Evolutionary conservation across 495 filamentous ascomycete species (phyloP), one percentile per base, ranked within the genome.

Genomic region (Podospora didyma): DNA sequence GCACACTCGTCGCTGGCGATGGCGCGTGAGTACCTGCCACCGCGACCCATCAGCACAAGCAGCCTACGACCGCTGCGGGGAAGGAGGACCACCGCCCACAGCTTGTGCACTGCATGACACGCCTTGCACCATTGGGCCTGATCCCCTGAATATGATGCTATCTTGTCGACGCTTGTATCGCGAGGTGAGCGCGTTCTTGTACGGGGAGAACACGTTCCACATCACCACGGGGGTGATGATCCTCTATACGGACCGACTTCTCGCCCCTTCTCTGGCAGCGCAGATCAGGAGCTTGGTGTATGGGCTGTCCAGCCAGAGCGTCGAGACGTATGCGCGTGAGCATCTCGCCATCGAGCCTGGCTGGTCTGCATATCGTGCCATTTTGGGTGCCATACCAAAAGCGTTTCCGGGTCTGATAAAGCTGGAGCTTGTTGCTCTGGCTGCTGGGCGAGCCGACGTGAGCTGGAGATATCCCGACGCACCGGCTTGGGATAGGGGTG

Each of bases 161-260:
- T 14, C 41, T 0, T 65, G 64, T 28, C 51, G 60, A 10, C 47
- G 48, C 44, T 39, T 51, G 21, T 60, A 61, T 28, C 48, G 58
- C 11, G 67, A 70, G 50, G 62, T 48, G 0, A 53, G 59, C 1
- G 49, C 57, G 10, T 53, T 68, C 2, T 28, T 70, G 24, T 70
- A 66, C 21, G 42, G 1, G 7, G 46, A 47, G 17, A 71, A 58
- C 57, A 52, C 48, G 3, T 64, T 69, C 53, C 45, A 56, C 20
- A 49, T 62, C 17, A 14, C 20, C 12, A 31, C 61, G 10, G 61
- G 61, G 1, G 46, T 49, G 11, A 4, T 49, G 12, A 10, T 60
- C 22, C 47, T 60, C 10, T 54, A 51, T 16, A 53, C 53, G 9
- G 11, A 24, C 0, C 23, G 49, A 37, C 26, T 63, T 14, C 22